Percentiles rank a stretch among this genome's conserved stretches.
Evolutionary conservation across 164 flowering plant genomes (phyloP).

Genomic region (Vitis cinerea): DNA sequence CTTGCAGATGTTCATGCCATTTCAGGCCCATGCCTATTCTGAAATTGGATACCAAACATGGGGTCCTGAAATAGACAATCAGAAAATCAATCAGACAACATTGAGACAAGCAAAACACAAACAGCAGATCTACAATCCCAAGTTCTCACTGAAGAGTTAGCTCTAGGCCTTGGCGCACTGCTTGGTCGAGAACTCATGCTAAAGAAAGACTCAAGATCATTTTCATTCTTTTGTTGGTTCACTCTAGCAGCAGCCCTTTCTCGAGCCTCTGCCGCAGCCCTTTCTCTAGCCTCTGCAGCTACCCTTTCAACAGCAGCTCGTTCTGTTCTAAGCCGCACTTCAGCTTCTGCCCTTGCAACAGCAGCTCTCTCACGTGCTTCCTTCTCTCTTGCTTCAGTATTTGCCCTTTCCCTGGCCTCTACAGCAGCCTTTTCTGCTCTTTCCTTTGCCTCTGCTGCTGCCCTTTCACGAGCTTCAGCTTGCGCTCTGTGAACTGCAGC

Average conservation of each 20-base stretch:
- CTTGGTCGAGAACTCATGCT: constrained; percentile 67
- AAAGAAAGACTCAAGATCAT: constrained; percentile 87
- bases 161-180: constrained; percentile 84
- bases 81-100: background rate
- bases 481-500: constrained; percentile 88
- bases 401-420: constrained; percentile 70
- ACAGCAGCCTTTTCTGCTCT: constrained; percentile 83
- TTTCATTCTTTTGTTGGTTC: constrained; percentile 61
- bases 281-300: no score
- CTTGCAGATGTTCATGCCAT: constrained; percentile 18
- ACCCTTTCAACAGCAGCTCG: constrained; percentile 63
- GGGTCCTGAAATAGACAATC: constrained; percentile 54
- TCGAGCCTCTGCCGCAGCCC: constrained; percentile 73
- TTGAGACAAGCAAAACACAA: background rate
- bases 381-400: constrained; percentile 41
- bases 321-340: constrained; percentile 55
- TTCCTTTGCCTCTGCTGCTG: constrained; percentile 75
- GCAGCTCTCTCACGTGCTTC: constrained; percentile 51
- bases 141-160: constrained; percentile 58
- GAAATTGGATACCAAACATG: constrained; percentile 56
- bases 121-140: background rate
- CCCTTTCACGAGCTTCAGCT: constrained; percentile 87
- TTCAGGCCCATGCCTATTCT: constrained; percentile 58
- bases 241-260: constrained; percentile 73
- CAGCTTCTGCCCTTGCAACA: constrained; percentile 43